Evolutionary conservation across 805 yeast species (phyloP).

Genomic region (Zygosaccharomyces bisporus): DNA sequence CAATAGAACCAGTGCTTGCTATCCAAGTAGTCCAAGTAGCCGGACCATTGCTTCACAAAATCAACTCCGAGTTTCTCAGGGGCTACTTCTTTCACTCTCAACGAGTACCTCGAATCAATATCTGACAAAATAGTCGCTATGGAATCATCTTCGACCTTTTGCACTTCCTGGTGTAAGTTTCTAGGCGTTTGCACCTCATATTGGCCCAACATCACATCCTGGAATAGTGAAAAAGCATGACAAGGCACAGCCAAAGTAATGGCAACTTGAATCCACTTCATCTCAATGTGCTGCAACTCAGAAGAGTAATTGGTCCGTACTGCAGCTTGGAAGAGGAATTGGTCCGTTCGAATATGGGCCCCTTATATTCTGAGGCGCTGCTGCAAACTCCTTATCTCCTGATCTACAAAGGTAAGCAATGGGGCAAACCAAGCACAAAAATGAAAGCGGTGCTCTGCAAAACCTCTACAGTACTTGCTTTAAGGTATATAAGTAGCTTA

Average conservation of each 20-base stretch:
- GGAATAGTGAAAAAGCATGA: slow-evolving; percentile 12
- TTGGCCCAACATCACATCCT: slow-evolving; percentile 8
- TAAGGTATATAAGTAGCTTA: neutral
- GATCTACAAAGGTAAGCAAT: neutral
- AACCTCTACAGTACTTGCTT: too few relatives aligned
- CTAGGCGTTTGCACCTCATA: slow-evolving; percentile 10
- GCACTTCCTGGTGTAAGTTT: slow-evolving; percentile 11
- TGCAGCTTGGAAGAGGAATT: neutral
- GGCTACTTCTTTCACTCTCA: slow-evolving; percentile 27
- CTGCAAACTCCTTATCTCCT: slow-evolving; percentile 5
- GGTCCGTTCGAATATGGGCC: too few relatives aligned
- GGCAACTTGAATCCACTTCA: neutral
- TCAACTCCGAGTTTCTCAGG: slow-evolving; percentile 61
- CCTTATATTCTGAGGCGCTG: neutral
- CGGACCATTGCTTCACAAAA: slow-evolving; percentile 72
- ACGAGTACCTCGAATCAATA: slow-evolving; percentile 21
- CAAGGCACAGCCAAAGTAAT: neutral
- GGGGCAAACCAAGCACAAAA: neutral
- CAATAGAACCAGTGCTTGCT: slow-evolving; percentile 89
- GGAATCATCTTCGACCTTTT: neutral
- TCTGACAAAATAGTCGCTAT: slow-evolving; percentile 9
- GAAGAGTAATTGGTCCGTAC: neutral
- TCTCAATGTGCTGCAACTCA: neutral
- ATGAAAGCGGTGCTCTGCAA: neutral
- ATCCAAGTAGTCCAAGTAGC: slow-evolving; percentile 73